A percentile compares a stretch with the other conserved stretches of the same genome.
Conservation (phyloP, 345 rosid species). For the Syzygium aromaticum region DNA sequence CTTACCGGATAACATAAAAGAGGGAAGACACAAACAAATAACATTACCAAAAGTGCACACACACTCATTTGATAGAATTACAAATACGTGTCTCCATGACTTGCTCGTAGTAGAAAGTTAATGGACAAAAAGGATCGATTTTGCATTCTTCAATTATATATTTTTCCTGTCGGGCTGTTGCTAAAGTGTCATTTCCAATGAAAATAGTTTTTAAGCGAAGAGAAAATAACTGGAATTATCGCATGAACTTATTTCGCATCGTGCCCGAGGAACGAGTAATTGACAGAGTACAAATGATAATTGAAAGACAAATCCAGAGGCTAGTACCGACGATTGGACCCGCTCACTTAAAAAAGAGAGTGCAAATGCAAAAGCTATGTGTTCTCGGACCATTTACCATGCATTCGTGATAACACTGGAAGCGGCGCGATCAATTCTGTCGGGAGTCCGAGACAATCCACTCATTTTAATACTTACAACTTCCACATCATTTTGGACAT, state of each 20-base stretch:
- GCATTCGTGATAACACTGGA: not conserved
- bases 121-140: not conserved
- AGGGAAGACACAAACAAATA: not conserved
- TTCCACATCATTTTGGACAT: not conserved
- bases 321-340: too few species aligned
- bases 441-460: not conserved
- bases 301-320: not conserved
- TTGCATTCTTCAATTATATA: not conserved
- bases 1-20: not conserved
- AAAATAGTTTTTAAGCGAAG: not conserved
- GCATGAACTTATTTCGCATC: not conserved
- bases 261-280: not conserved
- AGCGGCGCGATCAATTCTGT: not conserved
- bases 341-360: not conserved
- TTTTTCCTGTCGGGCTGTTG: not conserved
- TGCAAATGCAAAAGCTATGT: not conserved
- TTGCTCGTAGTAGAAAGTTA: not conserved
- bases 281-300: not conserved
- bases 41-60: not conserved
- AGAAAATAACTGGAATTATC: not conserved
- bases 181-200: not conserved
- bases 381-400: not conserved
- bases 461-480: not conserved
- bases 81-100: rapidly evolving
- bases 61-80: not conserved